Evolutionary conservation across 2,329 filamentous ascomycete species (phyloP), one percentile per base, ranked within the genome.

Genomic region (Scleromitrula shiraiana): DNA sequence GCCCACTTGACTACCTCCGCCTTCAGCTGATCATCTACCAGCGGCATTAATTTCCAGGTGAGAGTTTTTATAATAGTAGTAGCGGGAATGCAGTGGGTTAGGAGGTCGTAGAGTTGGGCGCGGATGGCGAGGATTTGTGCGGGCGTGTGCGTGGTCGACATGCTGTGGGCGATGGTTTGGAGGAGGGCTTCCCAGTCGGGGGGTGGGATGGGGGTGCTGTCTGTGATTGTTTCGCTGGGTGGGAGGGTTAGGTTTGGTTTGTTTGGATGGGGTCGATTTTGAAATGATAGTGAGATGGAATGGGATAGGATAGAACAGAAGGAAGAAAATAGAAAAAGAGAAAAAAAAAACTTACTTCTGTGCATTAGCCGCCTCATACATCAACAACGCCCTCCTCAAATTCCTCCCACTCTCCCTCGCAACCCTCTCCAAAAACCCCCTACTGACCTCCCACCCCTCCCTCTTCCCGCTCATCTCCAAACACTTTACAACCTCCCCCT

Each of bases 161-260:
- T 95, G 59, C 97, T 90, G 61, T 84, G 82, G n/a, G 94, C 90
- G 53, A 95, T 85, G 62, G 94, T 81, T 5, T 78, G 75, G 57
- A 98, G 90, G 52, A 98, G 76, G 0, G 88, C 87, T 65, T 98
- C 93, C 90, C 93, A 98, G 61, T 98, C 93, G 1, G 94, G 90
- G 0, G 91, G 93, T 9, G 91, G 91, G 53, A 98, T 95, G 4
- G 83, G 80, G 3, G 91, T 97, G 53, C 76, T 81, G 56, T 96
- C 89, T 42, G 83, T 85, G 15, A 96, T 82, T 70, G 86, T 93
- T 66, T 97, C 91, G 67, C 91, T 96, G 61, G 30, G 20, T 45
- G 29, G 38, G 4, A 5, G 12, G 15, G 43, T 20, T 46, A 14
- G 15, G 29, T 5, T 9, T 19, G 5, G 3, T 43, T 42, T 15